Base-by-base conservation (phyloP, 2,329 filamentous ascomycete species). In the Fusarium liriodendri region DNA sequence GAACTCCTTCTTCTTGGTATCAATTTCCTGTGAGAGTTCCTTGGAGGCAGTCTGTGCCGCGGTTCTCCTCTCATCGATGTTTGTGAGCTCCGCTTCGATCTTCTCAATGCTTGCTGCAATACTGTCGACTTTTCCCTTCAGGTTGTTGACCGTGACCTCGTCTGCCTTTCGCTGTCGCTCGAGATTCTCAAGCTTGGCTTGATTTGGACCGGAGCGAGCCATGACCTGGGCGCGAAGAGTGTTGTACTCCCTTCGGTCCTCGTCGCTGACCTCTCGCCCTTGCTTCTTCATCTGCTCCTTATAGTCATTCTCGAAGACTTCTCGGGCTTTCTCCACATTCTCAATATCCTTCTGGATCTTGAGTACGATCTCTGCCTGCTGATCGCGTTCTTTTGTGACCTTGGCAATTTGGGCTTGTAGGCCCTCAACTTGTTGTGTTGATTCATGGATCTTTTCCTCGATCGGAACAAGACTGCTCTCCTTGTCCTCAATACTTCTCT, bases 181-280 rank as follows among this genome's bases (percentile, higher is more conserved):
- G n/a, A 98, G 89, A 72, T 95, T 94, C 82, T 97, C 94, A 42
- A 98, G 88, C 76, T 94, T 94, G 73, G 92, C 89, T 79, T 97
- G 94, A 77, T 97, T 94, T 10, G 90, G 89, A 9, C 95, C 93
- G 32, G 94, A 93, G 73, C 92, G 93, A 74, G 94, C 92, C 82
- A 94, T 95, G 69, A 97, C 94, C 79, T 98, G 93, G 73, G 94
- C 91, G 69, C 93, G 93, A 55, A 99, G 90, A 50, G 88, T 89
- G 79, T 95, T 95, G 84, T 98, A 98, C 82, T 98, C 95, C 78
- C 95, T 94, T 67, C 96, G 90, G 82, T 99, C 97, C 16, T 90
- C 89, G 66, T 95, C 94, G 74, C 91, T 97, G 58, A 99, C 87
- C 75, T 96, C 93, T 70, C 93, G 94, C 66, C 97, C 97, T 77